Conservation (phyloP, 495 filamentous ascomycete species). For the Xylaria scruposa region DNA sequence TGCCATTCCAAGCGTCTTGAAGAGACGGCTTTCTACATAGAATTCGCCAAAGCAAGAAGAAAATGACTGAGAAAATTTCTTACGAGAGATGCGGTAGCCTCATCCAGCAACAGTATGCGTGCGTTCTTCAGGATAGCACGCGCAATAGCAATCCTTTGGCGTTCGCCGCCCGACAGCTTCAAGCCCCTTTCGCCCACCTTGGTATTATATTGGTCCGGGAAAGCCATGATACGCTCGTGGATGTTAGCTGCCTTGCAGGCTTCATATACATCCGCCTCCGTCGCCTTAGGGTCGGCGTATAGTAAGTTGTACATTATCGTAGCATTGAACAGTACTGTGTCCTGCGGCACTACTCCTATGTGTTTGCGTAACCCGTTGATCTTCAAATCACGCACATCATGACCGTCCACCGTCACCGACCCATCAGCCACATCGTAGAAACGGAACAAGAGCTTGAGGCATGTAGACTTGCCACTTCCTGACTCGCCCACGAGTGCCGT, state of each 20-base stretch:
- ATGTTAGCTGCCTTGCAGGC: slow-evolving; percentile 83
- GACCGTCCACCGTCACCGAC: slow-evolving; percentile 72
- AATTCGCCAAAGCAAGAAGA: background rate
- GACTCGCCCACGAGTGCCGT: slow-evolving; percentile 85
- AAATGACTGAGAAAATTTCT: background rate
- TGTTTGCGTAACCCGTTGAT: slow-evolving; percentile 77
- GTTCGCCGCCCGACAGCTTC: slow-evolving; percentile 81
- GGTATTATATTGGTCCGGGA: slow-evolving; percentile 81
- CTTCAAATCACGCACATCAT: slow-evolving; percentile 77
- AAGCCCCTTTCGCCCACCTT: slow-evolving; percentile 87
- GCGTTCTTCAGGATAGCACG: slow-evolving; percentile 61
- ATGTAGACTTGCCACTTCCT: slow-evolving; percentile 84
- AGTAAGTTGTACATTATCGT: slow-evolving; percentile 84
- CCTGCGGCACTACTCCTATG: slow-evolving; percentile 86
- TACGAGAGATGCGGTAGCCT: slow-evolving; percentile 57
- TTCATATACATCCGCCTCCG: slow-evolving; percentile 76
- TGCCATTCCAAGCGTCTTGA: background rate
- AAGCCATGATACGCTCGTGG: slow-evolving; percentile 81
- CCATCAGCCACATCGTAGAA: slow-evolving; percentile 77
- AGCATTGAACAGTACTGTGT: slow-evolving; percentile 87
- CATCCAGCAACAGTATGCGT: slow-evolving; percentile 58
- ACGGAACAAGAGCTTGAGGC: slow-evolving; percentile 80
- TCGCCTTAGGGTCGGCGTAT: slow-evolving; percentile 76
- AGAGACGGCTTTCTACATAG: background rate
- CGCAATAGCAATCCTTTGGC: slow-evolving; percentile 75